Evolutionary conservation across 805 yeast genomes (phyloP), one percentile per base, ranked within the genome.

Genomic region (Candida nanaspora): DNA sequence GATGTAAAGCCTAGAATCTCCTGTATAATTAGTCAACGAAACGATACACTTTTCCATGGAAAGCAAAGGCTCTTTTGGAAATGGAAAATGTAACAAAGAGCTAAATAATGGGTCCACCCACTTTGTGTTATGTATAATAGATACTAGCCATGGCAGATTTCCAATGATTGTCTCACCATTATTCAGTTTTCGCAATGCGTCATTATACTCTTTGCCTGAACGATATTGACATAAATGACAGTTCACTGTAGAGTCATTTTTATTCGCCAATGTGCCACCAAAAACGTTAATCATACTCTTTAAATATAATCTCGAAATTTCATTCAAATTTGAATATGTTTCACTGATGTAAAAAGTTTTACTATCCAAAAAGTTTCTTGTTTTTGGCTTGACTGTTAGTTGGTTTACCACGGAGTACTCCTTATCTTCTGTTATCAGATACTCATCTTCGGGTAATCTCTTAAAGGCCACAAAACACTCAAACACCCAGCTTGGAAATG

Each of bases 11-110:
- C 98, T 65, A 1, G 95, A 84, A 53, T 84, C 93, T 0, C 97
- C 97, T 19, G 83, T 74, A 54, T 85, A 88, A 51, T 87, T 86
- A 0, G 96, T 81, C 3, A 86, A 74, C 9, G 87, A 71, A 10
- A 87, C 73, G 3, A 69, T 63, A 30, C 78, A 57, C n/a, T 72
- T 69, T 14, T 63, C 62, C 67, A 83, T 74, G 5, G 69, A 77
- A 2, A 72, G 65, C 2, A 86, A 49, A 0, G 78, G 78, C 1
- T 57, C 65, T 19, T 58, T 55, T 6, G 78, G 80, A 3, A 69
- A 65, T 0, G 98, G 98, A 52, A 79, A 78, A 51, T 84, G 88
- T 5, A 87, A 68, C 15, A 89, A 57, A 46, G 74, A 74, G 29
- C 58, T 59, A 1, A 55, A 51, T 8, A 52, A 50, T 0, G 95